Evolutionary conservation across 352 stramenopile genomes (phyloP).

Genomic region (Phytophthora sp.): DNA sequence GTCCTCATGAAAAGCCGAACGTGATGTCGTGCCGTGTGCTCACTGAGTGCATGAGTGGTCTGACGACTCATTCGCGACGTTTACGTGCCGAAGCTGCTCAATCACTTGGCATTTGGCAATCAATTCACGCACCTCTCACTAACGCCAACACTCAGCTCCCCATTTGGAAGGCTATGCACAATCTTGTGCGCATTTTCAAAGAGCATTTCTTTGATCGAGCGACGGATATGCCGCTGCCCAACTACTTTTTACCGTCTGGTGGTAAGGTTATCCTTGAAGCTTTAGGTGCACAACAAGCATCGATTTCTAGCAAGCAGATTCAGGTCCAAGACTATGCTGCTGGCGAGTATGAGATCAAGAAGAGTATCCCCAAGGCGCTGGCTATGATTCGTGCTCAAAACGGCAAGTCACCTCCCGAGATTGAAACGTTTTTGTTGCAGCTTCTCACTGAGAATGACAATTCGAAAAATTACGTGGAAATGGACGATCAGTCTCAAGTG

Average conservation of each 20-base stretch:
- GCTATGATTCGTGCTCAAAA: slow-evolving; percentile 82
- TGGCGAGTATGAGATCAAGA: slow-evolving; percentile 90
- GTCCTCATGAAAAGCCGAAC: slow-evolving; percentile 84
- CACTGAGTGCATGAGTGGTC: slow-evolving; percentile 84
- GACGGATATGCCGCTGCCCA: slow-evolving; percentile 87
- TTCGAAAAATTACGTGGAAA: slow-evolving; percentile 90
- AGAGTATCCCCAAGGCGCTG: slow-evolving; percentile 79
- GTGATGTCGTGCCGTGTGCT: slow-evolving; percentile 88
- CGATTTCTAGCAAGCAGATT: slow-evolving; percentile 86
- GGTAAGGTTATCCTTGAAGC: slow-evolving; percentile 84
- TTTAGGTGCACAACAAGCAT: slow-evolving; percentile 78
- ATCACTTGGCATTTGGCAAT: slow-evolving; percentile 86
- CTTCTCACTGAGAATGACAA: slow-evolving; percentile 87
- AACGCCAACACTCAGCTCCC: slow-evolving; percentile 82
- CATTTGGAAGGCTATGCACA: slow-evolving; percentile 89
- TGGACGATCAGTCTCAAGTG: slow-evolving; percentile 86
- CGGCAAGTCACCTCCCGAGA: slow-evolving; percentile 77
- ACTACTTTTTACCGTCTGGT: slow-evolving; percentile 87
- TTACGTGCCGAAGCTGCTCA: slow-evolving; percentile 77
- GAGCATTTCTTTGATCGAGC: slow-evolving; percentile 85
- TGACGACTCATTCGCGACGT: slow-evolving; percentile 81
- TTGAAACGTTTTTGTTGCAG: slow-evolving; percentile 81
- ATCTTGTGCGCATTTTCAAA: slow-evolving; percentile 90
- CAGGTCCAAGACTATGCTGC: slow-evolving; percentile 87
- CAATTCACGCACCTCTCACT: slow-evolving; percentile 81